phyloP scores from a whole-genome alignment of 169 alveolate genomes.

The Plasmodium chabaudi region DNA sequence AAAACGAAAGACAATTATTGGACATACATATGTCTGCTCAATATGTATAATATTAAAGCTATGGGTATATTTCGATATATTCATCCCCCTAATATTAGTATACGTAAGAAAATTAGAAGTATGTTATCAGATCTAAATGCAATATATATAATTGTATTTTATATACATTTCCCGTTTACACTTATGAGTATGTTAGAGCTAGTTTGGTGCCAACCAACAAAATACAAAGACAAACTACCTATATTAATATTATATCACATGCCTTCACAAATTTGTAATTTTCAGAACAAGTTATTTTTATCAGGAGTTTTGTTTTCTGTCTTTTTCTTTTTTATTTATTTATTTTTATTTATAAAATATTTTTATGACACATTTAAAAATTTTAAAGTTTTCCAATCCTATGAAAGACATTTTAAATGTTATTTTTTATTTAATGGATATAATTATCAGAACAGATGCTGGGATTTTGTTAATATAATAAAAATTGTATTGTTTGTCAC shows the following conservation, averaged over 20 bases:
- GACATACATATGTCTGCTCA: conserved; percentile 62
- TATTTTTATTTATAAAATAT: conserved; percentile 25
- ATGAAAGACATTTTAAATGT: conserved; percentile 26
- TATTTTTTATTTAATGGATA: conserved; percentile 72
- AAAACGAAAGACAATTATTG: conserved; percentile 63
- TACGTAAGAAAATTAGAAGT: conserved; percentile 16
- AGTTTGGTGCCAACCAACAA: conserved; percentile 83
- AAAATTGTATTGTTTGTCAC: conserved; percentile 35
- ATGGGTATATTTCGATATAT: conserved; percentile 72
- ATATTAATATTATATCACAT: conserved; percentile 78
- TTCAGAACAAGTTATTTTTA: conserved; percentile 74
- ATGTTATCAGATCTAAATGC: conserved; percentile 45
- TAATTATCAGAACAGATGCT: conserved; percentile 72
- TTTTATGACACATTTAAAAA: conserved; percentile 17
- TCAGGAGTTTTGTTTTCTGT: conserved; percentile 41
- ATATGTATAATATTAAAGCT: conserved; percentile 61
- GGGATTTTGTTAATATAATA: conserved; percentile 52
- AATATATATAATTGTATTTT: conserved; percentile 68
- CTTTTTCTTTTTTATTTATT: conserved; percentile 22
- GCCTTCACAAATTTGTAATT: conserved; percentile 81
- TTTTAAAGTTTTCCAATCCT: conserved; percentile 38
- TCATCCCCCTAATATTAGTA: conserved; percentile 44
- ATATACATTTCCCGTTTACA: conserved; percentile 80
- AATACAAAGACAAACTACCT: conserved; percentile 77
- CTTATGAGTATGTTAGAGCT: conserved; percentile 80